Conservation (phyloP, 140 eudicot species). For the Eryngium alpinum region DNA sequence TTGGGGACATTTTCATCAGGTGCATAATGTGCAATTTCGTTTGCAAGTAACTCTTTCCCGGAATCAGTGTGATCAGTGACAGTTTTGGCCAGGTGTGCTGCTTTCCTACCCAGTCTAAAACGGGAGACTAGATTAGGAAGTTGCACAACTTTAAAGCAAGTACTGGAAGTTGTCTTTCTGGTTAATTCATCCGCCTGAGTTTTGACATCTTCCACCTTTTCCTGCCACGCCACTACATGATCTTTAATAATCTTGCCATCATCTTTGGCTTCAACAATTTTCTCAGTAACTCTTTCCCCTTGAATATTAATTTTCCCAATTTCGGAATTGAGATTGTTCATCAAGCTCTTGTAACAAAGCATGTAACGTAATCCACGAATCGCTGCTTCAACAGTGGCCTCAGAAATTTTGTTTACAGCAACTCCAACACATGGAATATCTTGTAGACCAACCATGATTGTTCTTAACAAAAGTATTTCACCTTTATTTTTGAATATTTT, state of each 20-base stretch:
- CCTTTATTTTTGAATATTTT: no score
- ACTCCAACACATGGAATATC: background rate
- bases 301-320: background rate
- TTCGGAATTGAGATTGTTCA: background rate
- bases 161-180: background rate
- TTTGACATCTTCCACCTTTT: background rate
- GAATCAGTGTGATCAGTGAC: background rate
- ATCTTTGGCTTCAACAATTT: background rate
- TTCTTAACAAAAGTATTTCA: no score
- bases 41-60: background rate
- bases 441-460: no score
- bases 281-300: background rate
- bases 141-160: background rate
- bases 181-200: background rate
- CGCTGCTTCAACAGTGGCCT: background rate
- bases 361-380: background rate
- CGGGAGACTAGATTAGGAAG: background rate
- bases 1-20: background rate
- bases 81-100: background rate
- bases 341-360: background rate
- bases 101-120: background rate
- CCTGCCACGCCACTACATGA: background rate
- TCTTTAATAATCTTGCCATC: background rate
- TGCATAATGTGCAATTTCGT: background rate
- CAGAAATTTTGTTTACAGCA: background rate